phyloP scores from a whole-genome alignment of 257 asterid species.

The Jaltomata sinuosa region DNA sequence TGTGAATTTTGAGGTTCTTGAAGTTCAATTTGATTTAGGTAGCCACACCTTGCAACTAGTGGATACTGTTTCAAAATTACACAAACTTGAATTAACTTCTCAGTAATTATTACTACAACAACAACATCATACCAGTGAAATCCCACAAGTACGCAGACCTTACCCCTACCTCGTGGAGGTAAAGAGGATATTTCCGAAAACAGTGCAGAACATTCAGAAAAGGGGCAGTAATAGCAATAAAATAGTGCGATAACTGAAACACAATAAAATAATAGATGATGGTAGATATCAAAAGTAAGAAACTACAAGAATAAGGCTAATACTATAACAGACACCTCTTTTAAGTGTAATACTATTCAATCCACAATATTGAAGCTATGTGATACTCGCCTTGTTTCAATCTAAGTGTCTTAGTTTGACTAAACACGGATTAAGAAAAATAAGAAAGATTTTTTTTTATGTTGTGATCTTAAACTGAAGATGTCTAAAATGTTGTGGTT shows the following conservation, averaged over 20 bases:
- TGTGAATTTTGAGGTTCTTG: slow-evolving; percentile 24
- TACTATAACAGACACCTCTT: not conserved
- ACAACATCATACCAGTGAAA: not conserved
- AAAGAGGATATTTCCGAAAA: not conserved
- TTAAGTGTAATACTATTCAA: not conserved
- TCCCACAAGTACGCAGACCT: not conserved
- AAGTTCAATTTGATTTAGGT: slow-evolving; percentile 40
- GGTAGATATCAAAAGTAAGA: not conserved
- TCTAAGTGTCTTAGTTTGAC: not conserved
- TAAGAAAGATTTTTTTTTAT: not conserved
- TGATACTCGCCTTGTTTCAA: not conserved
- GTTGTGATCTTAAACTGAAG: not conserved
- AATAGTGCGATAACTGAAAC: not conserved
- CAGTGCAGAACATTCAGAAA: not conserved
- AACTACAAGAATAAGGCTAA: not conserved
- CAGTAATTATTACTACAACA: not conserved
- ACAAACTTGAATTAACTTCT: not conserved
- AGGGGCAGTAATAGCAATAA: not conserved
- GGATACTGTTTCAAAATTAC: slow-evolving; percentile 51
- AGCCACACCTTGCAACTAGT: slow-evolving; percentile 48
- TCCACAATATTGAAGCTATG: not conserved
- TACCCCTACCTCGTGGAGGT: not conserved
- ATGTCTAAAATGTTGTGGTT: not conserved
- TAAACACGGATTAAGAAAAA: rapidly evolving
- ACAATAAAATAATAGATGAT: not conserved